Percentiles rank a stretch among this genome's conserved stretches.
Conservation (phyloP, 257 asterid genomes). For the Ocimum tenuiflorum region DNA sequence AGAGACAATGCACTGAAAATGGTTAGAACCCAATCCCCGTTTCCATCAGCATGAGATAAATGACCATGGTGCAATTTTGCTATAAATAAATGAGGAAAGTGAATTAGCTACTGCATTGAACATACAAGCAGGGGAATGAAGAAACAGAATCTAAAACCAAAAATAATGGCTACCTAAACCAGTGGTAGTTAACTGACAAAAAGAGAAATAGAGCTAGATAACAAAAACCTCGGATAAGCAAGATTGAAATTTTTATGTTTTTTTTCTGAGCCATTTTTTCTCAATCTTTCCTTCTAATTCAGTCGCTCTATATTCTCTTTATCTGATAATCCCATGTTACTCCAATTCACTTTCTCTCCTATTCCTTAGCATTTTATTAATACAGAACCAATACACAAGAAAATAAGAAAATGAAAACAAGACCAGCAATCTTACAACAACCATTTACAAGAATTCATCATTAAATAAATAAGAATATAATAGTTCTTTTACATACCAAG, state of each 20-base stretch:
- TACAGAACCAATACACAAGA: background rate
- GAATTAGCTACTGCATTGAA: conserved; percentile 18
- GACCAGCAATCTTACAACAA: background rate
- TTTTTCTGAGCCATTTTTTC: background rate
- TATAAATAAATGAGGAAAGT: conserved; percentile 23
- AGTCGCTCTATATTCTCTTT: background rate
- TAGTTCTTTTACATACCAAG: conserved; percentile 46
- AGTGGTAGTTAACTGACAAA: background rate
- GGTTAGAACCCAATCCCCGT: conserved; percentile 97
- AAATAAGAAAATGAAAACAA: background rate
- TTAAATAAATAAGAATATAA: background rate
- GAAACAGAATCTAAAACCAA: background rate
- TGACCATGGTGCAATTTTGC: conserved; percentile 94
- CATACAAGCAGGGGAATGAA: background rate
- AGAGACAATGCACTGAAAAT: conserved; percentile 85
- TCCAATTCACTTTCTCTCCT: background rate
- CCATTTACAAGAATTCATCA: conserved; percentile 4
- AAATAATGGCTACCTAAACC: background rate
- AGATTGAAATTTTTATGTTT: background rate
- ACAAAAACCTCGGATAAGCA: conserved; percentile 1
- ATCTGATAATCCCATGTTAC: background rate
- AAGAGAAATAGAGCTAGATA: background rate
- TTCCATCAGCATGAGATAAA: conserved; percentile 88
- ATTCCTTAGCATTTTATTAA: background rate
- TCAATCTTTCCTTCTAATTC: background rate